Percentiles rank a stretch among this genome's conserved stretches.
phyloP scores from a whole-genome alignment of 2,329 filamentous ascomycete species.

The Neofusicoccum kwambonambiense region DNA sequence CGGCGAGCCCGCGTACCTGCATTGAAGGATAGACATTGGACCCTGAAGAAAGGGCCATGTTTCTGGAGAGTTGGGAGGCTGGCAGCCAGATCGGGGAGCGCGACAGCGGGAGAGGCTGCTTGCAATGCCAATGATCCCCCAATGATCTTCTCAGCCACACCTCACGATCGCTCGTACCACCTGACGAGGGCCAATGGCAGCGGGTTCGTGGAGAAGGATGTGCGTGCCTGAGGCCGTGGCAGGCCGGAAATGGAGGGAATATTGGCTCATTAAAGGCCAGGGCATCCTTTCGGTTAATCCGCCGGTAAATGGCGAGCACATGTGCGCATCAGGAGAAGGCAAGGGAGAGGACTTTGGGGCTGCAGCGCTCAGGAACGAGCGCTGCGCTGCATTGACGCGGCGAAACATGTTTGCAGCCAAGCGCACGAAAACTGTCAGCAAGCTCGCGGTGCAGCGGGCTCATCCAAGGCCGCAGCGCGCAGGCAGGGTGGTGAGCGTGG shows the following conservation, averaged over 20 bases:
- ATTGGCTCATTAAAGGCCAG: constrained; percentile 16
- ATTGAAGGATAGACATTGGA: constrained; percentile 8
- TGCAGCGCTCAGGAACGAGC: not conserved
- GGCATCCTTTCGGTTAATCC: constrained; percentile 7
- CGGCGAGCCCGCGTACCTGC: constrained; percentile 5
- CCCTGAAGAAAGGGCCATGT: constrained; percentile 3
- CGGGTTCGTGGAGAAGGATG: not conserved
- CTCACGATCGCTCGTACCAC: not conserved
- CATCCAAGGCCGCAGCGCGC: not conserved
- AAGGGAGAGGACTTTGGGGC: not conserved
- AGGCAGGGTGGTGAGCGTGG: constrained; percentile 1
- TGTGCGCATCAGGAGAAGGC: constrained; percentile 3
- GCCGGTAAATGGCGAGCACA: constrained; percentile 3
- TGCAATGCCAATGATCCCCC: constrained; percentile 1
- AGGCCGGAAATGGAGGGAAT: not conserved
- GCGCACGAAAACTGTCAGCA: not conserved
- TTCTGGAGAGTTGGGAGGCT: not conserved
- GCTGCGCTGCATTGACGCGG: not conserved
- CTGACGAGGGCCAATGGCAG: not conserved
- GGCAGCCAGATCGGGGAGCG: not conserved
- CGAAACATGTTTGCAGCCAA: constrained; percentile 9
- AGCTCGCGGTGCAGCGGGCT: not conserved
- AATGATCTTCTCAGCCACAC: not conserved
- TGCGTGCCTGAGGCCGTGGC: constrained; percentile 1
- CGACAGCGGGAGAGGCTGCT: not conserved